Base-by-base conservation (phyloP, 768 basidiomycete species). In the Boletellus sp. region DNA sequence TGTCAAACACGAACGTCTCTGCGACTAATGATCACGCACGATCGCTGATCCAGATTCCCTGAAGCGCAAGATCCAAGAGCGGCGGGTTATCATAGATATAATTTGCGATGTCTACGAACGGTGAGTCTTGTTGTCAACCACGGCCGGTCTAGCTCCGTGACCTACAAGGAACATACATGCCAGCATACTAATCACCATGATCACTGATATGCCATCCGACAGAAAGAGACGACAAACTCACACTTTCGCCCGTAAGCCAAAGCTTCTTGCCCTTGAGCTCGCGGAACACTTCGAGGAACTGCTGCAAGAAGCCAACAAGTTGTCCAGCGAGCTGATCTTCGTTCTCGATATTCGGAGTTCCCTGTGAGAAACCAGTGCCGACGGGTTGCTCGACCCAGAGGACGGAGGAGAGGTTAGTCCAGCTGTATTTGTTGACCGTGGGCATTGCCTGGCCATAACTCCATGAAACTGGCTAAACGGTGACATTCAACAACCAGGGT, bases 321-420 rank as follows among this genome's bases (percentile, higher is more conserved):
- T 80, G 77, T 9, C 67, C 78, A 7, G 82, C 82, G 0, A 88
- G 70, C 40, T 84, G 75, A 43, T 78, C 54, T 55, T 87, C 78
- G 19, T 78, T 77, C 63, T 73, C 66, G 34, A 83, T 81, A 50
- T 82, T 79, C 1, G 87, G 85, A 13, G 53, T 71, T 16, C 87
- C 87, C 52, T 84, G 84, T 3, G 84, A 84, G 63, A 83, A 90
- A 0, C 87, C 87, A 5, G 87, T 89, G 5, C 87, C 87, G 26
- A 90, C 81, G 3, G 87, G 87, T 55, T 89, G 88, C 54, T 90
- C 88, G 11, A 90, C 78, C 74, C 78, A 90, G 16, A 89, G 68
- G 7, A 88, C 67, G 47, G 83, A 87, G 2, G 85, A 86, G 8
- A 90, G 72, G 58, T 89, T 90, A 0, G 87, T 89, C 87, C 87